These are phyloP conservation scores for Beauveria brongniartii DNA, from an alignment of 2,329 filamentous ascomycete species.

Conservation along the genomic window DNA sequence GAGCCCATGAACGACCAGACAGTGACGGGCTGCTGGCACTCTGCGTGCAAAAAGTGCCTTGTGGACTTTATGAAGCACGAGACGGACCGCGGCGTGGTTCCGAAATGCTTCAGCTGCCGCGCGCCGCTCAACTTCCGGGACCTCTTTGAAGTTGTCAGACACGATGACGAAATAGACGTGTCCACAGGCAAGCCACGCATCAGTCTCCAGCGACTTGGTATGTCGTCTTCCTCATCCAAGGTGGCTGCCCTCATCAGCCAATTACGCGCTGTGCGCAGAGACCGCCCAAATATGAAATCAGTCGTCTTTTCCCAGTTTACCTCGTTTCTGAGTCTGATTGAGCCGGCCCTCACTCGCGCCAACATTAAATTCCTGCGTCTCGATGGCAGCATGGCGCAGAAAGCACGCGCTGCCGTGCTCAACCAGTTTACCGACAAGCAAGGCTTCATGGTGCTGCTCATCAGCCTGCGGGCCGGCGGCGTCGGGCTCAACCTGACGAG, in stretches of 20 bases:
- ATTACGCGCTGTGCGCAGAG: conserved; percentile 59
- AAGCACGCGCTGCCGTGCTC: conserved; percentile 71
- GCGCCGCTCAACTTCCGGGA: conserved; percentile 74
- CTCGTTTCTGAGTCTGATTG: conserved; percentile 86
- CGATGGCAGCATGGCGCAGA: conserved; percentile 85
- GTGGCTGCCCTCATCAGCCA: conserved; percentile 71
- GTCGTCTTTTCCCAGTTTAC: conserved; percentile 98
- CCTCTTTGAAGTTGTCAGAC: conserved; percentile 83
- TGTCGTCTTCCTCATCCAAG: conserved; percentile 74
- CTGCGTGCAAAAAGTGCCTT: conserved; percentile 90
- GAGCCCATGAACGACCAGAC: conserved; percentile 93
- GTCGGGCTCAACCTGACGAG: conserved; percentile 89
- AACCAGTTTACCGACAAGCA: conserved; percentile 54
- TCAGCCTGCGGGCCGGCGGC: conserved; percentile 82
- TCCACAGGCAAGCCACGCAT: conserved; percentile 42
- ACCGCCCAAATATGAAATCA: conserved; percentile 66
- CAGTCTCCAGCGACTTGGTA: conserved; percentile 51
- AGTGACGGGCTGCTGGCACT: conserved; percentile 96
- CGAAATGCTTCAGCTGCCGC: conserved; percentile 86
- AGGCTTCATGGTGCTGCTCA: conserved; percentile 66
- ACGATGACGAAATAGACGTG: conserved; percentile 53
- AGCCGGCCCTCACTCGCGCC: conserved; percentile 64
- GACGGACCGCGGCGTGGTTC: conserved; percentile 63
- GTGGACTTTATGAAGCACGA: conserved; percentile 84
- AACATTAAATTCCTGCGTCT: conserved; percentile 78